A percentile compares a stretch with the other conserved stretches of the same genome.
phyloP scores from a whole-genome alignment of 768 basidiomycete genomes.

The Leucocoprinus sp. region DNA sequence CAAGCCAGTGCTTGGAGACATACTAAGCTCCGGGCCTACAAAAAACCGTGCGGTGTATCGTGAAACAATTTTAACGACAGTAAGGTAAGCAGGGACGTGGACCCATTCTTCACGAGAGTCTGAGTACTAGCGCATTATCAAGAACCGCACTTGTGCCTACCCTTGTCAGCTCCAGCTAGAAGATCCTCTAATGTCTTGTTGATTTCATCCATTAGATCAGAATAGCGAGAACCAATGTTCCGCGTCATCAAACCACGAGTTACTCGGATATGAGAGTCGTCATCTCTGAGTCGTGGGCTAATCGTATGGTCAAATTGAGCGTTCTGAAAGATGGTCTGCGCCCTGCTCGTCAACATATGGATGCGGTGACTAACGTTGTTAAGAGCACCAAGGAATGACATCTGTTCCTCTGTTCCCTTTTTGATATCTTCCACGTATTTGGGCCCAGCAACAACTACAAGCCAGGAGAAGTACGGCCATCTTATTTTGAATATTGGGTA shows the following conservation, averaged over 20 bases:
- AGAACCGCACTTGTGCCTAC: too few relatives aligned
- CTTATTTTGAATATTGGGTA: neutral
- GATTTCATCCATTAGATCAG: conserved; percentile 10
- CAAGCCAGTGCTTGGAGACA: neutral
- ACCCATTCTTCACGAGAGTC: neutral
- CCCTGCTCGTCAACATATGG: neutral
- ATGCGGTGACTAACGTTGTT: neutral
- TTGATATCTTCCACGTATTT: neutral
- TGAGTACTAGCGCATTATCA: too few relatives aligned
- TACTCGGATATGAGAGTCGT: conserved; percentile 3
- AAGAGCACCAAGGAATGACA: neutral
- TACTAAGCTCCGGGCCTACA: neutral
- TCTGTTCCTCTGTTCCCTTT: neutral
- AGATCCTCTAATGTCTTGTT: conserved; percentile 2
- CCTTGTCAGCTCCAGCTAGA: neutral
- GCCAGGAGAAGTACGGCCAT: neutral
- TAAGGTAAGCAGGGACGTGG: neutral
- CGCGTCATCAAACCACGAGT: conserved; percentile 9
- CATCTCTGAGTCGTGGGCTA: conserved; percentile 9
- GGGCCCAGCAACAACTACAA: neutral
- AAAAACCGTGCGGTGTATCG: neutral
- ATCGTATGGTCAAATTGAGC: conserved; percentile 24
- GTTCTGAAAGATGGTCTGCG: conserved; percentile 10
- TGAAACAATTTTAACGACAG: neutral
- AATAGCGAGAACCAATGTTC: conserved; percentile 4